A percentile compares a stretch with the other conserved stretches of the same genome.
These are phyloP conservation scores for Wallacemonas sp. DNA, from an alignment of 208 protist genomes.

Conservation along the genomic window DNA sequence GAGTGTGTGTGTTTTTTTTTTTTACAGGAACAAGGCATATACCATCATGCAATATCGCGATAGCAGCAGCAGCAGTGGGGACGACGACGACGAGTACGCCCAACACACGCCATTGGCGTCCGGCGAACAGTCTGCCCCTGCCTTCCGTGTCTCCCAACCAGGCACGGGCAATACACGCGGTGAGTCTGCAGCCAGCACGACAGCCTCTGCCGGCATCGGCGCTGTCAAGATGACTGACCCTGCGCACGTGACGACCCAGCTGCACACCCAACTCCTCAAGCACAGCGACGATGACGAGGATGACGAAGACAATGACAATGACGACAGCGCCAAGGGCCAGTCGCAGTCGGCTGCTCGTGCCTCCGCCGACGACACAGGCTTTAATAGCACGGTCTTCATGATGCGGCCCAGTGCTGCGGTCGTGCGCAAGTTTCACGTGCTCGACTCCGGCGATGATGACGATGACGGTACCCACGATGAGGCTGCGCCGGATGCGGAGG, in stretches of 20 bases:
- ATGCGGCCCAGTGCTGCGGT: conserved; percentile 1
- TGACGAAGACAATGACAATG: not conserved
- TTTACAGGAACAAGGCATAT: no score
- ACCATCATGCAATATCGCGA: conserved; percentile 2
- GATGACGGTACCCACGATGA: not conserved
- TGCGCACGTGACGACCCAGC: not conserved
- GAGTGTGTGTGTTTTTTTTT: no score
- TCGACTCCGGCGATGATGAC: conserved; percentile 13
- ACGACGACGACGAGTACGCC: not conserved
- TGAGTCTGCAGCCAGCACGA: not conserved
- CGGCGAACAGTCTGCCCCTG: conserved; percentile 6
- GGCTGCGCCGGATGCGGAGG: not conserved
- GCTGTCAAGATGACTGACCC: not conserved
- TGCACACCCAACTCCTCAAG: not conserved
- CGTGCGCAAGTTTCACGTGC: conserved; percentile 17
- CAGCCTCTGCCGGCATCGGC: not conserved
- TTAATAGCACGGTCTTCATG: conserved; percentile 13
- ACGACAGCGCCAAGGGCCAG: not conserved
- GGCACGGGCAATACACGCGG: not conserved
- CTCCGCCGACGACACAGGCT: not conserved
- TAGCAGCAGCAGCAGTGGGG: conserved; percentile 12
- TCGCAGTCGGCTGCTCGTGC: not conserved
- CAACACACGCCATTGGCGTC: conserved; percentile 17
- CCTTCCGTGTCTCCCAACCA: not conserved
- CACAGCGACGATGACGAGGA: conserved; percentile 16